phyloP scores from a whole-genome alignment of 306 rosid species.

The Acacia melanoxylon region DNA sequence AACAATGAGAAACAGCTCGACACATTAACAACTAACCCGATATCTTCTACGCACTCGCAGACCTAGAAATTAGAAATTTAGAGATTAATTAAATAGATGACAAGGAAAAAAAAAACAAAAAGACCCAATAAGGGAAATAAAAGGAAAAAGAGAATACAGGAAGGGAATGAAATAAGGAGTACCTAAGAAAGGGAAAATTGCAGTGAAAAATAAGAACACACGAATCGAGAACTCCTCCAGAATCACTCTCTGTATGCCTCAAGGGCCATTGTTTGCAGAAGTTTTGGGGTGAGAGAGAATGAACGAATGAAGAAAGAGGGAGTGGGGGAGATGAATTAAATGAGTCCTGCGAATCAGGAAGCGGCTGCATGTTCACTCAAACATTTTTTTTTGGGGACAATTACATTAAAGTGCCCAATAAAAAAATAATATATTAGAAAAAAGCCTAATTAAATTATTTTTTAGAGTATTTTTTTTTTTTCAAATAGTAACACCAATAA shows the following conservation, averaged over 20 bases:
- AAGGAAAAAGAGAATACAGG: conserved; percentile 27
- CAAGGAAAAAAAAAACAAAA: not conserved
- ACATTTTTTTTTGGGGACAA: not conserved
- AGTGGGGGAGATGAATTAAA: not conserved
- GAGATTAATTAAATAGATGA: not conserved
- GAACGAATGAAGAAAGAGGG: not conserved
- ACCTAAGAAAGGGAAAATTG: conserved; percentile 60
- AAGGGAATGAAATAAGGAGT: conserved; percentile 49
- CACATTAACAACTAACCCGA: conserved; percentile 60
- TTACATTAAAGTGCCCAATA: no score
- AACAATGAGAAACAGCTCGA: conserved; percentile 44
- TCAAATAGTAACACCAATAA: no score
- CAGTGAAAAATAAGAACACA: conserved; percentile 53
- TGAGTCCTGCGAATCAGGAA: conserved; percentile 18
- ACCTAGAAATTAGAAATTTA: conserved; percentile 30
- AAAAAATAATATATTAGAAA: no score
- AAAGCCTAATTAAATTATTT: no score
- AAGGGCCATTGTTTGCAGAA: conserved; percentile 21
- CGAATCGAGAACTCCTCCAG: conserved; percentile 31
- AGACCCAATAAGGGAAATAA: not conserved
- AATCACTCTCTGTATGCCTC: not conserved
- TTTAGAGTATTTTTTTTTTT: no score
- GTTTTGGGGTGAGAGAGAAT: conserved; percentile 22
- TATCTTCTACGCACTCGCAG: conserved; percentile 47
- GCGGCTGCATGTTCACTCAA: conserved; percentile 47